Percentiles rank a stretch among this genome's conserved stretches.
Evolutionary conservation across 441 rosid genomes (phyloP).

Genomic region (Macaranga tanarius): DNA sequence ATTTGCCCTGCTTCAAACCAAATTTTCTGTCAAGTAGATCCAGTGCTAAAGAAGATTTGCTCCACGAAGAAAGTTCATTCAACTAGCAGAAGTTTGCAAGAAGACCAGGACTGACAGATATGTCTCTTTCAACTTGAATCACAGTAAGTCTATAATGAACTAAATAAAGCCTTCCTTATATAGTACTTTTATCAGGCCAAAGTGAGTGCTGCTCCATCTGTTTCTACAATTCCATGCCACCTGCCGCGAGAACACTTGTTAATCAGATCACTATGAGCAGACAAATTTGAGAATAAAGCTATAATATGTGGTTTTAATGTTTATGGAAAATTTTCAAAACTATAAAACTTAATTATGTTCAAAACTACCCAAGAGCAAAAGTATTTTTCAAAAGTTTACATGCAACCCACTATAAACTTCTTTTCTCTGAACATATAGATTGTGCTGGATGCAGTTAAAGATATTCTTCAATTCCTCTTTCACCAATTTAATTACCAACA

Average conservation of each 20-base stretch:
- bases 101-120: conserved; percentile 30
- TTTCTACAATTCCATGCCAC: conserved; percentile 34
- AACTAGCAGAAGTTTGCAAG: conserved; percentile 19
- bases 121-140: conserved; percentile 22
- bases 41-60: conserved; percentile 22
- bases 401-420: background rate
- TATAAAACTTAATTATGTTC: background rate
- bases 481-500: background rate
- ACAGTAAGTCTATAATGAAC: conserved; percentile 11
- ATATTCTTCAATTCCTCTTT: background rate
- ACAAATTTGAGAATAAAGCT: background rate
- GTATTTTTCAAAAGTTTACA: background rate
- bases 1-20: conserved; percentile 36
- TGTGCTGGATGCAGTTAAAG: background rate
- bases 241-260: conserved; percentile 35
- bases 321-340: background rate
- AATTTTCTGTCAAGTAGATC: conserved; percentile 19
- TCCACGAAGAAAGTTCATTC: conserved; percentile 15
- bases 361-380: background rate
- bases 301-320: background rate
- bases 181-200: conserved; percentile 19
- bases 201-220: conserved; percentile 31
- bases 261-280: background rate
- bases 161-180: conserved; percentile 8
- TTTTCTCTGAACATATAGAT: background rate